phyloP scores from a whole-genome alignment of 371 early-diverging fungal genomes.

The Polyrhizophydium stewartii region DNA sequence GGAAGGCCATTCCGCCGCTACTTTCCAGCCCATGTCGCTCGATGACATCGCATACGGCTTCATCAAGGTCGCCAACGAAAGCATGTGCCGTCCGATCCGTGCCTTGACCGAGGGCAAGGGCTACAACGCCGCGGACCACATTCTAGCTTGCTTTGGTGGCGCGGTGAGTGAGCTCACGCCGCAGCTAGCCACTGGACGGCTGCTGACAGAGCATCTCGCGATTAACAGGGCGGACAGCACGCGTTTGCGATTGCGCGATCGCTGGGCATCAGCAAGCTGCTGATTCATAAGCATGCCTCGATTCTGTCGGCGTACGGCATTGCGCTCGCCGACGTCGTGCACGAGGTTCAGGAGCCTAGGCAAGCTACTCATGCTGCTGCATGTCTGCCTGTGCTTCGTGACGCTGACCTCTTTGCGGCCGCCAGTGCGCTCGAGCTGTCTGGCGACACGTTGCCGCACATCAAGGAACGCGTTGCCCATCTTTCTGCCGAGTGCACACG shows the following conservation, averaged over 20 bases:
- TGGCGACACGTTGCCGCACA: conserved; percentile 24
- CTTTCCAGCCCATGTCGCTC: conserved; percentile 42
- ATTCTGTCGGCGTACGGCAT: conserved; percentile 93
- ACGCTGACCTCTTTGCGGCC: no score
- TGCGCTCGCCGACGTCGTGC: conserved; percentile 85
- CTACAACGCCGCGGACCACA: conserved; percentile 79
- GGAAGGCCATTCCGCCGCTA: conserved; percentile 19
- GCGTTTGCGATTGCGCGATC: conserved; percentile 91
- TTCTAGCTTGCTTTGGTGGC: conserved; percentile 92
- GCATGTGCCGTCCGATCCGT: conserved; percentile 94
- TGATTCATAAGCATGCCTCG: conserved; percentile 82
- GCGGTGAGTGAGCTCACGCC: conserved; percentile 41
- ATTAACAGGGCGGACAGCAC: conserved; percentile 52
- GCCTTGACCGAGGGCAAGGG: conserved; percentile 93
- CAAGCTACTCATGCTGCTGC: not conserved
- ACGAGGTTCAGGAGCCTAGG: conserved; percentile 86
- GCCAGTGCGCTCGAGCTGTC: conserved; percentile 5
- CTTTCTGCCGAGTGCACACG: conserved; percentile 43
- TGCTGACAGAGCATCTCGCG: not conserved
- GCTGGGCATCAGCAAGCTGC: conserved; percentile 74
- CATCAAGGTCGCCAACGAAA: conserved; percentile 87
- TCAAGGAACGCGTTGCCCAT: conserved; percentile 47
- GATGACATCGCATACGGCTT: conserved; percentile 93
- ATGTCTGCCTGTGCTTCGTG: no score
- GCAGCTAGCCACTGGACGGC: not conserved